Evolutionary conservation across 2,329 filamentous ascomycete species (phyloP), one percentile per base, ranked within the genome.

Genomic region (Exophiala bonariae): DNA sequence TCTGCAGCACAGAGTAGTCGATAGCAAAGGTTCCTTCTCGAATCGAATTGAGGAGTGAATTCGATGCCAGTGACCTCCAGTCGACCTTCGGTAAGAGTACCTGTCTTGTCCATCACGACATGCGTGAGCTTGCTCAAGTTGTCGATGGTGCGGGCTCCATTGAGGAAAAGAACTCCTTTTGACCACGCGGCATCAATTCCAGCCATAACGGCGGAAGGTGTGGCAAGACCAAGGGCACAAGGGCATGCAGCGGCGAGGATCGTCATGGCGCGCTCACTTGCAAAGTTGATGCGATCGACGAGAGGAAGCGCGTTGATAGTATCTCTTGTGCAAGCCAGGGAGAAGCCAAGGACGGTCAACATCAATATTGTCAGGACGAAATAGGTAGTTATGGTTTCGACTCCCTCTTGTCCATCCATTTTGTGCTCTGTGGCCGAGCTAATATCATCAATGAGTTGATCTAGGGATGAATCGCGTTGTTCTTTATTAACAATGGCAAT

Each of bases 51-150:
- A 37, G 44, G 36, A 4, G 18, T 23, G 6, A 52, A 45, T 11
- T 9, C 31, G 5, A 14, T 32, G 17, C 38, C 17, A 9, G 45
- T 20, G 33, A 49, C 35, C 38, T 42, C 34, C 19, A 78, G 63
- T 17, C 75, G 72, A 0, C 82, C 85, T 18, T 72, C 63, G 0
- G 87, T 91, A 6, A 91, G 62, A 0, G 87, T 91, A 0, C 87
- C 87, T 0, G 87, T 92, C 66, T 92, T 92, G 71, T 92, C 87
- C 54, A 92, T 85, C 0, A 92, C 76, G 2, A 90, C 76, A 55
- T 90, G 81, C 0, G 81, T 76, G 0, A 79, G 69, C 47, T 79
- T 82, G 44, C 78, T 70, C 0, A 80, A 81, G 1, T 78, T 66
- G 60, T 90, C 85, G 14, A 88, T 79, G 2, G 75, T 76, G 31